Percentiles rank a stretch among this genome's conserved stretches.
These are phyloP conservation scores for Neurospora sp. DNA, from an alignment of 495 filamentous ascomycete species.

Conservation along the genomic window DNA sequence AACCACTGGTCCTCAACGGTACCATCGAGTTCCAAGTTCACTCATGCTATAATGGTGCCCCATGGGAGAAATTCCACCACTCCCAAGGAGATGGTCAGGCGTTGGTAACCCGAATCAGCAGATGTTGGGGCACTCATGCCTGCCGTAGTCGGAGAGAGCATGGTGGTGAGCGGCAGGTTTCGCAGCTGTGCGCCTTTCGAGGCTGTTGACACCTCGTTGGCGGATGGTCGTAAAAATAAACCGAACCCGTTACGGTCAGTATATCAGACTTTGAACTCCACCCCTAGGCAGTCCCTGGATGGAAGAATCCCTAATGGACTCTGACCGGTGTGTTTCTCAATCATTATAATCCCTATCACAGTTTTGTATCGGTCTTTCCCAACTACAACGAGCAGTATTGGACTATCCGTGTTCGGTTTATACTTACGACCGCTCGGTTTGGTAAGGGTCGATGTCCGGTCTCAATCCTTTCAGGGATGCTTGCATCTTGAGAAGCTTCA, in stretches of 20 bases:
- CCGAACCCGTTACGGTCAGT: neutral
- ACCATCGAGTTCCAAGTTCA: slow-evolving; percentile 1
- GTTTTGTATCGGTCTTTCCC: neutral
- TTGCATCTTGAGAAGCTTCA: slow-evolving; percentile 36
- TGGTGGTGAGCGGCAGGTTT: slow-evolving; percentile 5
- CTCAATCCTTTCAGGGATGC: neutral
- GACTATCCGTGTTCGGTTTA: neutral
- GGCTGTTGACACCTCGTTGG: neutral
- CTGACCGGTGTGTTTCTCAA: neutral
- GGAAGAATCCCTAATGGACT: neutral
- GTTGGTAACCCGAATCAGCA: slow-evolving; percentile 3
- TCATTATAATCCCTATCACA: neutral
- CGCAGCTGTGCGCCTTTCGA: slow-evolving; percentile 6
- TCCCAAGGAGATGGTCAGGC: neutral
- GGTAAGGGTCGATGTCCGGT: slow-evolving; percentile 2
- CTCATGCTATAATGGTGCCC: neutral
- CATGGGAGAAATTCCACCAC: slow-evolving; percentile 17
- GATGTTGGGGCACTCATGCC: neutral
- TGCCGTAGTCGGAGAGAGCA: neutral
- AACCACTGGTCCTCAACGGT: slow-evolving; percentile 65
- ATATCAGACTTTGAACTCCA: neutral
- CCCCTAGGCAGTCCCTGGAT: neutral
- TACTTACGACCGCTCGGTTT: neutral
- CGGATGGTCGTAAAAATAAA: neutral
- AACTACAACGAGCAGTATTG: neutral